Percentiles rank a stretch among this genome's conserved stretches.
Conservation (phyloP, 2,329 filamentous ascomycete genomes). For the Paecilomyces sp. region DNA sequence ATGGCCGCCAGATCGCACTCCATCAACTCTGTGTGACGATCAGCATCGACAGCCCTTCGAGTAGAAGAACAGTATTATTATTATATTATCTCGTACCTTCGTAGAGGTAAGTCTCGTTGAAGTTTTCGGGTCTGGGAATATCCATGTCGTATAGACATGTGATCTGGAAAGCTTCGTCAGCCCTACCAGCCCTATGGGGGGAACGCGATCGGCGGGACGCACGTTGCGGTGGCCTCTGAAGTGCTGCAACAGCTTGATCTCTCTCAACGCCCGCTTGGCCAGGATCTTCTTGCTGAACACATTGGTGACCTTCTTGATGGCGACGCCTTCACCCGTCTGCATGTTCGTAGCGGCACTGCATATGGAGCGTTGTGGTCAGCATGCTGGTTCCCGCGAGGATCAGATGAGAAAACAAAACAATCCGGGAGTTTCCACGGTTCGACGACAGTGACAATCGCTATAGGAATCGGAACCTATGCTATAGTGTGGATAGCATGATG, state of each 20-base stretch:
- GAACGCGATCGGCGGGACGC: slow-evolving; percentile 20
- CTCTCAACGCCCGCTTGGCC: slow-evolving; percentile 91
- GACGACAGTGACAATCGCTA: not conserved
- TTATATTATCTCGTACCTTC: slow-evolving; percentile 60
- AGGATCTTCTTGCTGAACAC: slow-evolving; percentile 99
- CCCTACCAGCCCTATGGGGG: slow-evolving; percentile 5
- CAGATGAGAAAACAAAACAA: not conserved
- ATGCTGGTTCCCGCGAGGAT: not conserved
- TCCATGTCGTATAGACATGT: slow-evolving; percentile 99
- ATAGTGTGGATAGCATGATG: not conserved
- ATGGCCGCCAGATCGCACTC: slow-evolving; percentile 97
- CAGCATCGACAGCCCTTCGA: slow-evolving; percentile 2
- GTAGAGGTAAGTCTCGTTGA: slow-evolving; percentile 98
- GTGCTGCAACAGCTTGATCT: slow-evolving; percentile 98
- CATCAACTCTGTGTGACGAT: slow-evolving; percentile 70
- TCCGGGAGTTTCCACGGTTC: not conserved
- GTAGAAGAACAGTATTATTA: not conserved
- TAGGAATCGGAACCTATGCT: not conserved
- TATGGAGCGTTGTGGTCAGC: not conserved
- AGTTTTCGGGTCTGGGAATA: slow-evolving; percentile 92
- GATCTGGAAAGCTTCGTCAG: slow-evolving; percentile 58
- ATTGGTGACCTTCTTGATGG: slow-evolving; percentile 99
- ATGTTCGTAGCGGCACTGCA: slow-evolving; percentile 83
- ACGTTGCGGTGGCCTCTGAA: slow-evolving; percentile 87
- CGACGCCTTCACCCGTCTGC: slow-evolving; percentile 84